Base-by-base conservation (phyloP, 805 yeast genomes). In the Vanderwaltozyma tropicalis region DNA sequence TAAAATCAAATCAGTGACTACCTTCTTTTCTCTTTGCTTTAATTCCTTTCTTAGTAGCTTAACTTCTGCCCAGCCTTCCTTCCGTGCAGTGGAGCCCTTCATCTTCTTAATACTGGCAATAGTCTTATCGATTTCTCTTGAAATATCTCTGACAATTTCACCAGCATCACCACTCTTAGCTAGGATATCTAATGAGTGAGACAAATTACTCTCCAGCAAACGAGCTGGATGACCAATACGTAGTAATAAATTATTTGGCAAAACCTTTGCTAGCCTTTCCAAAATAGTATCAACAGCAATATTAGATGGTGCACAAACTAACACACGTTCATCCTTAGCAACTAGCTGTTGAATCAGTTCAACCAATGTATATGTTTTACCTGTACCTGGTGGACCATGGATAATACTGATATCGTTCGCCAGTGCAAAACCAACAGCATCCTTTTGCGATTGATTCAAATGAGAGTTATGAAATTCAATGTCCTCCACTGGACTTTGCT, bases 141-240 rank as follows among this genome's bases (percentile, higher is more conserved):
- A 69, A 5, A 89, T 76, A 31, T 80, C 96, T 28, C 66, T 64
- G 2, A 85, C 59, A 16, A 89, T 69, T 14, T 68, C 71, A 1
- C 80, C 81, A 4, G 72, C 68, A 39, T 74, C 76, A 20, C 74
- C 69, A 17, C 63, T 65, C 44, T 75, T 78, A 8, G 84, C 71
- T 1, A 84, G 64, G 15, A 82, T 62, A 47, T 88, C 96, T 18
- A 88, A 59, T 0, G 95, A 84, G 55, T 86, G 94, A 17, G 71
- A 66, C 25, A 78, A 58, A 39, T 77, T 80, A 0, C 69, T 50
- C 1, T 72, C 71, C 14, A 86, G 56, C 12, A 89, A 65, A 40
- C 96, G 71, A 1, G 96, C 95, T 0, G 97, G 97, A 57, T 92
- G 96, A 0, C 97, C 98, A 27, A 89, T 71, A 50, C 98, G 68